These are phyloP conservation scores for Leccinum barrowsii DNA, from an alignment of 768 basidiomycete genomes.

Conservation along the genomic window DNA sequence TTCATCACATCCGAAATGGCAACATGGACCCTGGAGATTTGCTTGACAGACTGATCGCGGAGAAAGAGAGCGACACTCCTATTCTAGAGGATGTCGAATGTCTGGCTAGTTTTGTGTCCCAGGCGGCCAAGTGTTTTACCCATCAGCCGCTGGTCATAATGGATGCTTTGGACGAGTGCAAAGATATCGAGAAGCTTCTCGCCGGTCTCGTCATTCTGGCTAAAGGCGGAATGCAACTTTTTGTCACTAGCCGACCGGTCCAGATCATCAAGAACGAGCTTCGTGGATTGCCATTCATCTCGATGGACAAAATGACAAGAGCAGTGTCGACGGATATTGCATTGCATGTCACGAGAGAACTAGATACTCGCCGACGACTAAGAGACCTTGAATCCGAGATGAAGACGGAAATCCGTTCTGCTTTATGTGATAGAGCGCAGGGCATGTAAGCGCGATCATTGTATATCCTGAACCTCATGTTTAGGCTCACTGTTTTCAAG, in stretches of 20 bases:
- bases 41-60: neutral
- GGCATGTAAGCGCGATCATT: conserved; percentile 15
- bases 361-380: conserved; percentile 6
- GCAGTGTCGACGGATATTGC: conserved; percentile 10
- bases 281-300: neutral
- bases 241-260: conserved; percentile 17
- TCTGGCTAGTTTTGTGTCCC: conserved; percentile 3
- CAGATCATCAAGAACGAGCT: conserved; percentile 10
- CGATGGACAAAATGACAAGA: conserved; percentile 6
- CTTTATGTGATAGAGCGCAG: conserved; percentile 10
- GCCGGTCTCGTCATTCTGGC: conserved; percentile 1
- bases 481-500: conserved; percentile 1
- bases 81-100: neutral
- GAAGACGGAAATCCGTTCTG: conserved; percentile 8
- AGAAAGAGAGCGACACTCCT: neutral
- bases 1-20: neutral
- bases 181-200: conserved; percentile 7
- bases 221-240: conserved; percentile 4
- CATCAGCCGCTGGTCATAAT: conserved; percentile 10
- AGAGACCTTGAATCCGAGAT: conserved; percentile 3
- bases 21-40: neutral
- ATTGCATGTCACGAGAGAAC: conserved; percentile 11
- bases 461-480: neutral
- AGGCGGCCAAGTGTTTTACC: neutral
- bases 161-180: conserved; percentile 23